Evolutionary conservation across 129 eudicot species (phyloP), one percentile per base, ranked within the genome.

Genomic region (sunflower (Helianthus annuus)): DNA sequence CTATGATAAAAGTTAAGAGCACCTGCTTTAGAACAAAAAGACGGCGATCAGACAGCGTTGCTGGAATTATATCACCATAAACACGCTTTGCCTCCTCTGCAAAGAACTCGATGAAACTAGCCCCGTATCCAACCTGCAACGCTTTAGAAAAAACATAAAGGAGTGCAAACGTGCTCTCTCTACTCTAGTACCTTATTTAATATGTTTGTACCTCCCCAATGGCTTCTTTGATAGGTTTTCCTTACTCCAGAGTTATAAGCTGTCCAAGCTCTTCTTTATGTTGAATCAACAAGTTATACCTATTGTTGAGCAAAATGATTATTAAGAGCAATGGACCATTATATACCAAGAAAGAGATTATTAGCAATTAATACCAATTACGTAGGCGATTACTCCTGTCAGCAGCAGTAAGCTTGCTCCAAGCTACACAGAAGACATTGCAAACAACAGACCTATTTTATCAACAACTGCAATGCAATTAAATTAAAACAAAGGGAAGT

Each of bases 171-270:
- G 58, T 52, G 64, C 3, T 59, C 38, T 16, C 3, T 59, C 38
- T 16, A 7, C 3, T 59, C 38, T 16, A 7, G 38, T 65, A 17
- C 14, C 9, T 44, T 66, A 29, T 48, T 24, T n/a, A 10, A 34
- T 29, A 62, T 32, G 63, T 34, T 72, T 46, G 27, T 32, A 61
- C 77, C 94, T 94, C 99, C 7, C 84, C 91, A 72, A 90, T 90
- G 58, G 99, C 96, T 86, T 90, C 97, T 66, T 90, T 90, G 36
- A 94, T 82, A 81, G 99, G 97, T 72, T 88, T 94, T 44, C 99
- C 99, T 70, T 90, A 94, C 85, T 94, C 99, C 72, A 90, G 75
- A 17, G 97, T 94, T 74, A 94, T 94, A 59, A 94, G 91, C 70
- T 94, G 93, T 71, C 89, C 99, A 66, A 90, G 96, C 76, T 84